Base-by-base conservation (phyloP, 495 filamentous ascomycete species). In the Rusavskia elegans region DNA sequence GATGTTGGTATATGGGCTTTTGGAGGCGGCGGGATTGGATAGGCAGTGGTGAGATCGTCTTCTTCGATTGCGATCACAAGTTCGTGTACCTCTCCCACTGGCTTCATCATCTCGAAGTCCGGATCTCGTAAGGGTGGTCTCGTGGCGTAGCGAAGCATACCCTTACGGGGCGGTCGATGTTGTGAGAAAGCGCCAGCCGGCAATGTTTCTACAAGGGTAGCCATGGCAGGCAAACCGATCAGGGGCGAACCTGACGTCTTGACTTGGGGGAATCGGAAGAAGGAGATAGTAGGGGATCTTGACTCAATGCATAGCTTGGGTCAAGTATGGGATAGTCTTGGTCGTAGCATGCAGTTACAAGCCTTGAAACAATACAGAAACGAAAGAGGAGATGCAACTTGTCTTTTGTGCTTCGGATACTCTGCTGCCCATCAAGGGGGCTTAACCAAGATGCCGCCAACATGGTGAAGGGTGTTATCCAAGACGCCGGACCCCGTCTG, bases 11-110 rank as follows among this genome's bases (percentile, higher is more conserved):
- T 48, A 46, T 52, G 50, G 11, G 51, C 56, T 45, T 50, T 58
- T 10, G 53, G 50, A 38, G 58, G 58, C 49, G 56, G 57, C 5
- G 58, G 46, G 19, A 60, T 50, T 2, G 46, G 53, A 51, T 51
- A 11, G 52, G 49, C 13, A 48, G 52, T 51, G 52, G 46, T 36
- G 40, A 36, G 25, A 40, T 23, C 13, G 30, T 27, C 29, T 49
- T 58, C 56, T 42, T 59, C 45, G 25, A 61, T 50, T 9, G 59
- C 49, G 23, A 61, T 55, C n/a, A 59, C 53, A 19, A 61, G 40
- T 13, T 53, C 51, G 10, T 55, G 53, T 9, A 50, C 42, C 20
- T 54, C 53, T 20, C 49, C 49, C 35, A 39, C 27, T 11, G 55
- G 50, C 23, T 51, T 41, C 17, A 59, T 37, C 57, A 59, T 59